Evolutionary conservation across 768 basidiomycete species (phyloP), one percentile per base, ranked within the genome.

Genomic region (Hydnomerulius pinastri): DNA sequence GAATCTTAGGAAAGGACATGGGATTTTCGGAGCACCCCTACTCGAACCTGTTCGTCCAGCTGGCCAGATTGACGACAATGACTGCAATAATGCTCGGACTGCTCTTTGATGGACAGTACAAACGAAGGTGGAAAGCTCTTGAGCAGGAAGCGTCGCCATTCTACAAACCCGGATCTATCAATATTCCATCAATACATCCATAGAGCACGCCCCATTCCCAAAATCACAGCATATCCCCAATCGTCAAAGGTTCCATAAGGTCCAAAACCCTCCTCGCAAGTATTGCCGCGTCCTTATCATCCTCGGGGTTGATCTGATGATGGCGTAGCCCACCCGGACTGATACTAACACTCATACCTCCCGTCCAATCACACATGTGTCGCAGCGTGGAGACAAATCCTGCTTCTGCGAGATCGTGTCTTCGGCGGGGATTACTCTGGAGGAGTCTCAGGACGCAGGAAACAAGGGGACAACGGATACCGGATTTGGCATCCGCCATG

Each of bases 381-480:
- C 68, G 60, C 36, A 80, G 50, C 12, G 74, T 75, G 9, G 68
- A 63, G 38, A 75, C 73, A 45, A 80, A 77, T n/a, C 76, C 76
- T 0, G 71, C 71, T 0, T 77, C 77, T 15, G 69, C 59, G 9
- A 80, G 56, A 36, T 73, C 72, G 30, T 69, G 60, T n/a, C 69
- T 65, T 25, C 69, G 65, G 35, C 61, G 54, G 2, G 70, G 63
- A 24, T 77, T 73, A 3, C 68, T 66, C 49, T 71, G 67, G 1
- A 81, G 78, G 8, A 91, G 77, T 51, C 81, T 76, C 13, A 79
- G 65, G 3, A 91, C 75, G 51, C 83, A 85, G 1, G 73, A 67
- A 0, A 85, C 79, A 1, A 85, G 81, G 0, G 86, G 86, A 6
- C 77, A 67, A 18, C 86, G 78, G 1, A 83, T 77, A 7, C 80